Conservation (phyloP, 1,284 basidiomycete species). For the Ceratobasidium sp. region DNA sequence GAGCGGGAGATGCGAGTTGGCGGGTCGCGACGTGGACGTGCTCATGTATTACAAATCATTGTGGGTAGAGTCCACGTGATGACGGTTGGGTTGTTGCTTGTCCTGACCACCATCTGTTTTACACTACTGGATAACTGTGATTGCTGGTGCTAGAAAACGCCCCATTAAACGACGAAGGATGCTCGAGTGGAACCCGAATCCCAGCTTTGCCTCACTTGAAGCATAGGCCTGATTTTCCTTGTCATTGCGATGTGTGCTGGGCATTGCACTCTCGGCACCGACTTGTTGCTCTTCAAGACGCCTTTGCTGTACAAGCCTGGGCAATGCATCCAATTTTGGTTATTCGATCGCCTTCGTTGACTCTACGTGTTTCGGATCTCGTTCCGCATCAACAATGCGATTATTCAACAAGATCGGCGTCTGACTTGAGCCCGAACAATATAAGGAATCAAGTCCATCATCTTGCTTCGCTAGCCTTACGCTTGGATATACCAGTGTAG, state of each 20-base stretch:
- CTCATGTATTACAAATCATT: neutral
- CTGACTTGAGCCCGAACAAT: neutral
- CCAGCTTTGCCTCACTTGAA: neutral
- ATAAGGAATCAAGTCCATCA: no score
- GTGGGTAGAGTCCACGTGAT: neutral
- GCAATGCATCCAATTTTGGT: neutral
- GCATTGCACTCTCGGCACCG: neutral
- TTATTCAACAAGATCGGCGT: neutral
- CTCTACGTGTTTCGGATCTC: neutral
- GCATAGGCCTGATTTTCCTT: neutral
- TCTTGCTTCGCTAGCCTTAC: no score
- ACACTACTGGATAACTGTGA: neutral
- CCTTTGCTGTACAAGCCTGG: neutral
- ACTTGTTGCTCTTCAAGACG: neutral
- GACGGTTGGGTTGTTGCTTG: no score
- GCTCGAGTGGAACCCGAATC: neutral
- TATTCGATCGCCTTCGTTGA: neutral
- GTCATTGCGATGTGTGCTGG: neutral
- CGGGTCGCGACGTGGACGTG: slow-evolving; percentile 19
- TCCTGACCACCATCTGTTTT: no score
- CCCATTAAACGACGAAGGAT: neutral
- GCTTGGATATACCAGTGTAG: no score
- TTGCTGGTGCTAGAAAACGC: neutral
- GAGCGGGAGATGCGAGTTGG: neutral
- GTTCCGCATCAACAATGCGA: neutral